Evolutionary conservation across 2,329 filamentous ascomycete genomes (phyloP), one percentile per base, ranked within the genome.

Genomic region (Aspergillus phoenicis): DNA sequence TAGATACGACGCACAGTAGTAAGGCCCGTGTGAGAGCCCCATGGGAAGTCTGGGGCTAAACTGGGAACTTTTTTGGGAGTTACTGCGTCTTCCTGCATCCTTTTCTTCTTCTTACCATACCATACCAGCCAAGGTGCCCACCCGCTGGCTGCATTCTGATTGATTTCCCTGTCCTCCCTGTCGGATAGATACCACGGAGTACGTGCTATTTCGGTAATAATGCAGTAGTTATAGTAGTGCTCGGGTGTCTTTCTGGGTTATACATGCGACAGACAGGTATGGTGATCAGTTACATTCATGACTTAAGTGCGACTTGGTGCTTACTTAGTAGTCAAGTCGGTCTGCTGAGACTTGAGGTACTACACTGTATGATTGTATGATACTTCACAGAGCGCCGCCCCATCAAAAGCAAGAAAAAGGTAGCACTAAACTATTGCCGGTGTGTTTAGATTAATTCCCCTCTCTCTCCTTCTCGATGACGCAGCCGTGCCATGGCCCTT

Each of bases 11-110:
- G 30, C 20, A 39, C 20, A 60, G 55, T 36, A 36, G 33, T 55
- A 62, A 54, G 60, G 60, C 62, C 62, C 48, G 57, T 62, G 61
- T 63, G 58, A 54, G 55, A 58, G 51, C 61, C 57, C 52, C 33
- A 54, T 41, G 22, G 30, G n/a, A 60, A 58, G 49, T 60, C 57
- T 61, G 61, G 53, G 58, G 51, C 55, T 60, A 60, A 63, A 60
- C 41, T 26, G 45, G 59, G 56, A 59, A 55, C 36, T 30, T 30
- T 20, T 36, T 36, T 36, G 33, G 33, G 33, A 36, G 10, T 36
- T 13, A 13, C 33, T 36, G 33, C 33, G 33, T 36, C 33, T 36
- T 13, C 17, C 41, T 45, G 41, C 41, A 45, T 45, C 45, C 43
- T 30, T 30, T 30, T 20, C 43, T 20, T 4, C 8, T 13, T 15